Percentiles rank a stretch among this genome's conserved stretches.
phyloP scores from a whole-genome alignment of 2,329 filamentous ascomycete species.

The Chrysoporthe austroafricana region DNA sequence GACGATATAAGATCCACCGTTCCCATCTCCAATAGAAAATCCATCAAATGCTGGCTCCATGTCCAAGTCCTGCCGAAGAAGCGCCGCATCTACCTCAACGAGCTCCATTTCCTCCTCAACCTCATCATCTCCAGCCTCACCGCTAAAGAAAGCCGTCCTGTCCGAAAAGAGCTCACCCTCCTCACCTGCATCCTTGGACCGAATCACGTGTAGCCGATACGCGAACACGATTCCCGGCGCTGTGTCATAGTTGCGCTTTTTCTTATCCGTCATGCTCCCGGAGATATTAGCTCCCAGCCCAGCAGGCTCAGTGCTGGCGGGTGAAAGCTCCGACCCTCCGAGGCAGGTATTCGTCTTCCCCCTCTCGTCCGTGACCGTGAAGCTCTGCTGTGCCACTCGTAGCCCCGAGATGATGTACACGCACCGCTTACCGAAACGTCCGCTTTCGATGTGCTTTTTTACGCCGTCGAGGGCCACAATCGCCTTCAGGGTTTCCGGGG shows the following conservation, averaged over 20 bases:
- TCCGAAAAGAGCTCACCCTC: neutral
- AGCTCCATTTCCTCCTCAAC: no score
- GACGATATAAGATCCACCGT: no score
- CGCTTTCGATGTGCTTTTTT: neutral
- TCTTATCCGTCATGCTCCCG: neutral
- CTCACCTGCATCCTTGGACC: neutral
- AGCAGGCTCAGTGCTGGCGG: neutral
- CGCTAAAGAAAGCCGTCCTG: neutral
- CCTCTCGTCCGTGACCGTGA: neutral
- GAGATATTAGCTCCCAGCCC: neutral
- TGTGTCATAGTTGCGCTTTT: neutral
- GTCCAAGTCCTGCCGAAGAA: no score
- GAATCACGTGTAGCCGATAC: neutral
- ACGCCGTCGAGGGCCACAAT: neutral
- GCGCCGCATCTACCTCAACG: no score
- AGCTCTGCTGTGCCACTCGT: neutral
- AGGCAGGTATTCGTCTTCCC: neutral
- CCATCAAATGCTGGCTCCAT: no score
- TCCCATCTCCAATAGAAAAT: no score
- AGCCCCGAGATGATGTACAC: neutral
- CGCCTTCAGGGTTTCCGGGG: neutral
- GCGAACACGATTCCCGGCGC: neutral
- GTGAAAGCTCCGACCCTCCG: neutral
- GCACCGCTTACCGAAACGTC: neutral
- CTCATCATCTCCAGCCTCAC: no score